Evolutionary conservation across 345 rosid genomes (phyloP).

Genomic region (Syzygium grande): DNA sequence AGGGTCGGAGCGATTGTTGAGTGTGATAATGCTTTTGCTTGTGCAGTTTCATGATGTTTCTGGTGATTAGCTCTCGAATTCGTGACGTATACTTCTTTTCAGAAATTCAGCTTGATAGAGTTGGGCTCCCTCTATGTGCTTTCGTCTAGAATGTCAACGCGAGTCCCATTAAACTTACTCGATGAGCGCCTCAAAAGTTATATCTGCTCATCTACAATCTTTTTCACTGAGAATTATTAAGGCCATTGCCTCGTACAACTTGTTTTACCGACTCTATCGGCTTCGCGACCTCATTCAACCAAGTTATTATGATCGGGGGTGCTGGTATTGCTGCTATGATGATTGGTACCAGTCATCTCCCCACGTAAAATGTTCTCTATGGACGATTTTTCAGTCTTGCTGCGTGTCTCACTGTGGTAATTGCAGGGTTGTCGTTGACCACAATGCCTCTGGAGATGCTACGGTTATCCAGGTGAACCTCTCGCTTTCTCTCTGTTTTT

Average conservation of each 20-base stretch:
- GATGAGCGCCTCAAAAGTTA: not conserved
- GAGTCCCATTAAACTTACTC: not conserved
- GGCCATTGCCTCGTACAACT: not conserved
- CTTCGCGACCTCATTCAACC: not conserved
- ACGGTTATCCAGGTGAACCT: constrained; percentile 31
- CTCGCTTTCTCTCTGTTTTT: not conserved
- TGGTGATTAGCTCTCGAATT: not conserved
- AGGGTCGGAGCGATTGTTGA: not conserved
- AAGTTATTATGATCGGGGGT: not conserved
- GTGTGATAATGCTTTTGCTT: not conserved
- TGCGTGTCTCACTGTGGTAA: not conserved
- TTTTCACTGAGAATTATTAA: not conserved
- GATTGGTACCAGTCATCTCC: not conserved
- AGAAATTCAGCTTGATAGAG: not conserved
- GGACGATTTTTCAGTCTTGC: not conserved
- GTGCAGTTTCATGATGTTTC: not conserved
- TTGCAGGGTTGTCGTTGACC: constrained; percentile 40
- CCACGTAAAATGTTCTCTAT: not conserved
- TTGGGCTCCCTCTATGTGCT: not conserved
- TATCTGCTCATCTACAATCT: not conserved
- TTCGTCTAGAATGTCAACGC: not conserved
- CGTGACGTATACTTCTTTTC: not conserved
- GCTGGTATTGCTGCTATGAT: not conserved
- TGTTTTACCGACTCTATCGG: not conserved
- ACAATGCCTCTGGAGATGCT: constrained; percentile 29